These are phyloP conservation scores for Arthrobotrys sphaeroides DNA, from an alignment of 2,329 filamentous ascomycete genomes.

Conservation along the genomic window DNA sequence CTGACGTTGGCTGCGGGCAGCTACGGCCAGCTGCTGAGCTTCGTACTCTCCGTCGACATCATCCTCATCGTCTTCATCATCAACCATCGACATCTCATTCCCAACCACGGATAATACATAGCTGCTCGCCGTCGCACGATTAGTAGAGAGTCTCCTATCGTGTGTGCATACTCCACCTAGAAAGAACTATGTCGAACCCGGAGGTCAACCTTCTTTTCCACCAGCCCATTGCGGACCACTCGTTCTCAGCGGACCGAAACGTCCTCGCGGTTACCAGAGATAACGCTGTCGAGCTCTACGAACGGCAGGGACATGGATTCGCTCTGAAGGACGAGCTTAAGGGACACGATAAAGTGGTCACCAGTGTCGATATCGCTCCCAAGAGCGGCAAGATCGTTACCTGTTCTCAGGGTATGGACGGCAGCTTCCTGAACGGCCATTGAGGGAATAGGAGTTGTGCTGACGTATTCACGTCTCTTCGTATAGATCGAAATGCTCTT, in stretches of 20 bases:
- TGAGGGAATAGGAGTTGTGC: neutral
- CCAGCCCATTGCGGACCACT: conserved; percentile 94
- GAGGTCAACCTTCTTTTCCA: conserved; percentile 98
- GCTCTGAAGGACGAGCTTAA: conserved; percentile 90
- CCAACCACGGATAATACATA: neutral
- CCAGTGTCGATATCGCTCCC: conserved; percentile 93
- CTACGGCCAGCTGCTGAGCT: conserved; percentile 25
- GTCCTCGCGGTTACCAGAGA: conserved; percentile 92
- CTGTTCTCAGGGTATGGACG: conserved; percentile 81
- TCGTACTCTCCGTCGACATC: conserved; percentile 14
- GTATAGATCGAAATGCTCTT: conserved; percentile 88
- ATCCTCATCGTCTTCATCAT: conserved; percentile 10
- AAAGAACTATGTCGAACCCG: conserved; percentile 77
- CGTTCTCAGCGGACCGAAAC: conserved; percentile 90
- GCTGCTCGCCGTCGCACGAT: conserved; percentile 55
- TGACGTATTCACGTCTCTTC: neutral
- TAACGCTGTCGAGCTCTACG: conserved; percentile 87
- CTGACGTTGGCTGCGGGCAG: conserved; percentile 30
- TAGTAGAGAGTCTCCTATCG: conserved; percentile 56
- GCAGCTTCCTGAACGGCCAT: neutral
- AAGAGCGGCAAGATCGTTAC: conserved; percentile 92
- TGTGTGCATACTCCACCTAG: conserved; percentile 9
- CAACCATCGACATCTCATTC: neutral
- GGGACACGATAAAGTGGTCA: conserved; percentile 96
- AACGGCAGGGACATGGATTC: conserved; percentile 76